A percentile compares a stretch with the other conserved stretches of the same genome.
phyloP scores from a whole-genome alignment of 805 yeast genomes.

The Teunomyces aglyptinius region DNA sequence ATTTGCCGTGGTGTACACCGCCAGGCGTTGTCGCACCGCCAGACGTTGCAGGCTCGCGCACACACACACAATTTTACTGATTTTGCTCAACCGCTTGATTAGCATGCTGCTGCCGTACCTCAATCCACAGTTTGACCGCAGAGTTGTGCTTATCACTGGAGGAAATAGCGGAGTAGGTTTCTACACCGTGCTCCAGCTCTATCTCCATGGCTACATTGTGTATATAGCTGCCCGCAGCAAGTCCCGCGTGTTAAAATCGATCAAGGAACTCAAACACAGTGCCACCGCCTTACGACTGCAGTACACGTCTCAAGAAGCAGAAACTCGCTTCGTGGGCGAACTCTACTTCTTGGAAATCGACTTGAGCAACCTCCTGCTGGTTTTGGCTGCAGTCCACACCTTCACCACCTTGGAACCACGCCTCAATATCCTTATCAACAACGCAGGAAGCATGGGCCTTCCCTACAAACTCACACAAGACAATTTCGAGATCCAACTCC shows the following conservation, averaged over 20 bases:
- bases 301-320: slow-evolving; percentile 20
- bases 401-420: slow-evolving; percentile 46
- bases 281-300: slow-evolving; percentile 37
- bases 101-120: slow-evolving; percentile 49
- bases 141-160: slow-evolving; percentile 74
- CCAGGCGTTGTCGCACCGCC: too few species aligned
- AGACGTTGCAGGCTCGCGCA: neutral
- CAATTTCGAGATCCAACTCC: slow-evolving; percentile 76
- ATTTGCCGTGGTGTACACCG: too few species aligned
- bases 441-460: slow-evolving; percentile 81
- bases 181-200: slow-evolving; percentile 70
- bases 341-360: slow-evolving; percentile 39
- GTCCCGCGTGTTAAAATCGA: slow-evolving; percentile 54
- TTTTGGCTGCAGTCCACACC: slow-evolving; percentile 42
- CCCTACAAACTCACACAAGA: slow-evolving; percentile 65
- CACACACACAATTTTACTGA: neutral
- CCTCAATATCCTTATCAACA: slow-evolving; percentile 65
- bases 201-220: slow-evolving; percentile 73
- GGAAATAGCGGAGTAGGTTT: slow-evolving; percentile 83
- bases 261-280: slow-evolving; percentile 52
- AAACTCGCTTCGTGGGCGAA: slow-evolving; percentile 32
- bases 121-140: slow-evolving; percentile 52
- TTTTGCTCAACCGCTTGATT: neutral
- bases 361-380: slow-evolving; percentile 31
- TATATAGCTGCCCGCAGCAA: slow-evolving; percentile 72